These are phyloP conservation scores for Amoebophrya sp. DNA, from an alignment of 169 alveolate genomes.

Conservation along the genomic window DNA sequence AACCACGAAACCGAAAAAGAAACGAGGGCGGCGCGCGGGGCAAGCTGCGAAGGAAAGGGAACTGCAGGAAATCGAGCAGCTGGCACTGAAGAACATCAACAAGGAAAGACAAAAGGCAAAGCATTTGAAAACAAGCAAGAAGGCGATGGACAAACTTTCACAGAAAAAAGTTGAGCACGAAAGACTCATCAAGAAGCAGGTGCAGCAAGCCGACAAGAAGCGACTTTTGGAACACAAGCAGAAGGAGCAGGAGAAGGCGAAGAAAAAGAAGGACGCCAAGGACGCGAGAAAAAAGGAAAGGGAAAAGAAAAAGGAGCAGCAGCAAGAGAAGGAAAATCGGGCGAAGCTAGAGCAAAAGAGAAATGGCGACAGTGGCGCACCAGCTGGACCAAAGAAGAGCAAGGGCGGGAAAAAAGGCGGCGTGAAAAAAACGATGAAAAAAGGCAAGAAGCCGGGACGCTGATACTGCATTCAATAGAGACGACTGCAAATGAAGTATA, in stretches of 20 bases:
- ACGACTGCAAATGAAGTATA: too few relatives aligned
- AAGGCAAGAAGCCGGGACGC: too few relatives aligned
- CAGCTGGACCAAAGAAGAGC: too few relatives aligned
- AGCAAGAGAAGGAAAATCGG: not conserved
- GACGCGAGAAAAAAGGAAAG: not conserved
- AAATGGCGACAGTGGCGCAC: too few relatives aligned
- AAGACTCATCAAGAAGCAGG: not conserved
- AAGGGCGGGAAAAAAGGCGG: too few relatives aligned
- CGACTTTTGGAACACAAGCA: not conserved
- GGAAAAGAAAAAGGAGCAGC: not conserved
- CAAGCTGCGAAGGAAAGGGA: not conserved
- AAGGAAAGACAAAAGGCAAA: not conserved
- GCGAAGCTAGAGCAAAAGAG: not conserved
- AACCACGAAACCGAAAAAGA: not conserved
- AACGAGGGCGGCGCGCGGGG: not conserved
- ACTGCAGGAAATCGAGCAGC: not conserved
- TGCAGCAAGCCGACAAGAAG: not conserved
- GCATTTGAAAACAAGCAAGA: not conserved
- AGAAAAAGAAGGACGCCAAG: not conserved
- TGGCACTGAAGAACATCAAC: not conserved
- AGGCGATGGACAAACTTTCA: not conserved
- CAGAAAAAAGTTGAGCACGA: not conserved
- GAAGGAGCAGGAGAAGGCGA: not conserved
- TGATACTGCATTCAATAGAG: too few relatives aligned
- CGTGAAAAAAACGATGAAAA: too few relatives aligned